These are phyloP conservation scores for Daldinia caldariorum DNA, from an alignment of 495 filamentous ascomycete species.

Conservation along the genomic window DNA sequence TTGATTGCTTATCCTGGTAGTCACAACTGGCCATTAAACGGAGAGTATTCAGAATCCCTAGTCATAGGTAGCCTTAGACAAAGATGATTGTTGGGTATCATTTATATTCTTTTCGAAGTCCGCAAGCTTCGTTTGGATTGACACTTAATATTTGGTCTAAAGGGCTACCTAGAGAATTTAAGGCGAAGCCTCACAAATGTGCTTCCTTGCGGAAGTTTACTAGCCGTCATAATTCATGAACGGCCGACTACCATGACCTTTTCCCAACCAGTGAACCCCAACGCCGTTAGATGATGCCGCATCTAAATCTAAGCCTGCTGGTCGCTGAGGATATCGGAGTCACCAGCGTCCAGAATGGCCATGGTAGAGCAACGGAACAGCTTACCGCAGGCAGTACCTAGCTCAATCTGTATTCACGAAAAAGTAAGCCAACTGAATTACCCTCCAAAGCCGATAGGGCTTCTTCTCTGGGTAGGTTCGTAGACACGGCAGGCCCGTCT, in stretches of 20 bases:
- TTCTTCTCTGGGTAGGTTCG: slow-evolving; percentile 79
- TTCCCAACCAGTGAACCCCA: slow-evolving; percentile 50
- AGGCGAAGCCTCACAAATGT: slow-evolving; percentile 13
- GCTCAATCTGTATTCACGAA: slow-evolving; percentile 78
- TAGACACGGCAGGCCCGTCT: slow-evolving; percentile 19
- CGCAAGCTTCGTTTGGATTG: slow-evolving; percentile 25
- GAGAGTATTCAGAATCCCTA: not conserved
- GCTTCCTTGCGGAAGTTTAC: slow-evolving; percentile 21
- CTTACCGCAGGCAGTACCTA: slow-evolving; percentile 90
- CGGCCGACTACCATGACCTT: slow-evolving; percentile 33
- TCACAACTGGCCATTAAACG: not conserved
- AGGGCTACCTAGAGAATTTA: slow-evolving; percentile 28
- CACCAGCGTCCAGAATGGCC: slow-evolving; percentile 95
- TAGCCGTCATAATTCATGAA: slow-evolving; percentile 21
- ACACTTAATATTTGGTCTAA: slow-evolving; percentile 34
- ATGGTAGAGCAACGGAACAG: slow-evolving; percentile 91
- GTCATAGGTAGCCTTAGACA: not conserved
- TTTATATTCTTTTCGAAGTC: slow-evolving; percentile 41
- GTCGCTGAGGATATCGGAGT: slow-evolving; percentile 92
- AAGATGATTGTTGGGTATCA: slow-evolving; percentile 44
- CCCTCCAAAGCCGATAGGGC: slow-evolving; percentile 87
- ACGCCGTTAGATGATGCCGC: slow-evolving; percentile 51
- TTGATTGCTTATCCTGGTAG: not conserved
- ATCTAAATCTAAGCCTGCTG: slow-evolving; percentile 62
- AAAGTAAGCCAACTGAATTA: slow-evolving; percentile 64